Percentiles rank a stretch among this genome's conserved stretches.
Conservation (phyloP, 1,139 yeast genomes). For the Zygosaccharomyces pseudobailii region DNA sequence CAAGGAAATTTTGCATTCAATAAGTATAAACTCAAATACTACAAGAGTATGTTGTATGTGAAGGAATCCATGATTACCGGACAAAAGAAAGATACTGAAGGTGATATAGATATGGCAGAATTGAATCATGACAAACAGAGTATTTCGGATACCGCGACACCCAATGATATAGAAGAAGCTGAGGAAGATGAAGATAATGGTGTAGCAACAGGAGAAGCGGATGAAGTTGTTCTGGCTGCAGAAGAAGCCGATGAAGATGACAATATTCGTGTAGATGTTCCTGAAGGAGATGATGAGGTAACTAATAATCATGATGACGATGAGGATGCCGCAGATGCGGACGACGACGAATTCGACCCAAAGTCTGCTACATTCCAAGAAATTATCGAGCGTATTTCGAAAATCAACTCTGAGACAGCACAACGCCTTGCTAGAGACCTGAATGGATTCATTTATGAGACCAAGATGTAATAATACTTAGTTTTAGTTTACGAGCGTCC, state of each 20-base stretch:
- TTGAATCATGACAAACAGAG: slow-evolving; percentile 15
- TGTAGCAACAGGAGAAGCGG: slow-evolving; percentile 34
- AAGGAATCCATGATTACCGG: slow-evolving; percentile 28
- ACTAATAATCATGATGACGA: slow-evolving; percentile 10
- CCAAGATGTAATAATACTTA: slow-evolving; percentile 37
- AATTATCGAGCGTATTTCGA: slow-evolving; percentile 38
- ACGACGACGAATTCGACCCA: slow-evolving; percentile 28
- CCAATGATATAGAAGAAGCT: slow-evolving; percentile 24
- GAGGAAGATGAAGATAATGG: slow-evolving; percentile 35
- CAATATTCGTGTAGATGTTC: slow-evolving; percentile 12
- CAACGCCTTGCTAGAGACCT: slow-evolving; percentile 37
- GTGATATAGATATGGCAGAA: slow-evolving; percentile 28
- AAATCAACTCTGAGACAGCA: slow-evolving; percentile 37
- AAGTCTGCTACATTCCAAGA: slow-evolving; percentile 37
- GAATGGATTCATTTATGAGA: slow-evolving; percentile 42
- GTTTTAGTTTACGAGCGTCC: not conserved
- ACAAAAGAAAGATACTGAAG: slow-evolving; percentile 29
- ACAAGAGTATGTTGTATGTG: slow-evolving; percentile 32
- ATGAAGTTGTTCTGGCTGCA: slow-evolving; percentile 29
- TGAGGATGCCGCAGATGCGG: slow-evolving; percentile 26
- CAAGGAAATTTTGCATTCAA: slow-evolving; percentile 40
- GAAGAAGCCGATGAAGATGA: slow-evolving; percentile 31
- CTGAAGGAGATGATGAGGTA: slow-evolving; percentile 26
- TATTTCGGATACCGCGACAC: slow-evolving; percentile 17
- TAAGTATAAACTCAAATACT: slow-evolving; percentile 39